These are phyloP conservation scores for Schizopora paradoxa DNA, from an alignment of 1,284 basidiomycete species.

Conservation along the genomic window DNA sequence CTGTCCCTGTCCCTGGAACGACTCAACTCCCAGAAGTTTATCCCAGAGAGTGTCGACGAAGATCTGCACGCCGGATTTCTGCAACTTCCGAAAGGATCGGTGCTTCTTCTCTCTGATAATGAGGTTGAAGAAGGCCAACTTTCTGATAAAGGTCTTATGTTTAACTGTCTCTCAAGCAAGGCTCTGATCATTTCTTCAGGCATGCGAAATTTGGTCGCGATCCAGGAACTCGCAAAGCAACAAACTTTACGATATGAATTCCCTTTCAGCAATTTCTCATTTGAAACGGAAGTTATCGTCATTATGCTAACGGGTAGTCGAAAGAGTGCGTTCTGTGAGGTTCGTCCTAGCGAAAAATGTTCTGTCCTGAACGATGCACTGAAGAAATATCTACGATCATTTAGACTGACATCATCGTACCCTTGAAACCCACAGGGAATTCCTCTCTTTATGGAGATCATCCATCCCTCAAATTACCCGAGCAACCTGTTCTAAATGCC, in stretches of 20 bases:
- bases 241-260: constrained; percentile 79
- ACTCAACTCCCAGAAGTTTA: constrained; percentile 58
- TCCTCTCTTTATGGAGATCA: constrained; percentile 43
- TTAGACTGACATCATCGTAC: constrained; percentile 52
- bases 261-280: constrained; percentile 72
- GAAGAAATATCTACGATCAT: constrained; percentile 1
- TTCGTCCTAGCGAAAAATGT: constrained; percentile 24
- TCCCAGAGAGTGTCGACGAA: constrained; percentile 67
- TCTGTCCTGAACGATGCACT: background rate
- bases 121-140: constrained; percentile 65
- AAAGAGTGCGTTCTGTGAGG: constrained; percentile 64
- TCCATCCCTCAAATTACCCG: constrained; percentile 39
- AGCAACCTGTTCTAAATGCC: constrained; percentile 38
- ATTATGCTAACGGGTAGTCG: constrained; percentile 64
- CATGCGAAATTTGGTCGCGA: constrained; percentile 59
- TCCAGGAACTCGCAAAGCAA: constrained; percentile 62
- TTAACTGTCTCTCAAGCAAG: background rate
- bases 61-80: constrained; percentile 71
- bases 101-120: constrained; percentile 63
- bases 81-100: constrained; percentile 63
- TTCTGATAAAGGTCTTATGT: constrained; percentile 45
- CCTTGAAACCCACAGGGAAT: constrained; percentile 32
- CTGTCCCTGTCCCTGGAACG: constrained; percentile 51
- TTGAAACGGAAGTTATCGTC: constrained; percentile 69
- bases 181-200: constrained; percentile 34